Evolutionary conservation across 2,329 filamentous ascomycete genomes (phyloP), one percentile per base, ranked within the genome.

Genomic region (Trichoderma sp.): DNA sequence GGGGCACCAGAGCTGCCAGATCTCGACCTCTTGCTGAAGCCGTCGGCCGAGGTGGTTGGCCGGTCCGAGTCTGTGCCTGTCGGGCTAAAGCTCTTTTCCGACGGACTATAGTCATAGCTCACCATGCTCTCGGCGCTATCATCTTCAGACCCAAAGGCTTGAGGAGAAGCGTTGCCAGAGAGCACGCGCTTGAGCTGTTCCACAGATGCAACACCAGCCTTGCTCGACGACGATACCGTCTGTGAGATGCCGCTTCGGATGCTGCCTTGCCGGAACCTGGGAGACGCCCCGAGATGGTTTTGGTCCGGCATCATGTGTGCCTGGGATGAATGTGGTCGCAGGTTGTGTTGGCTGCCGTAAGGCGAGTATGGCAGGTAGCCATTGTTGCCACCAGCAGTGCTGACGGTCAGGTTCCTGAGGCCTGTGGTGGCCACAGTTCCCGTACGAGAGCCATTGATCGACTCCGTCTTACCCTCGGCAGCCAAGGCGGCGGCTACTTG

Each of bases 381-480:
- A 61, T 78, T 83, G 30, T 78, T 83, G 28, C 43, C 72, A 28
- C 39, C 74, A 16, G 70, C 71, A 1, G 78, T 79, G 72, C 86
- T 88, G 46, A 89, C 83, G n/a, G 85, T 85, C 49, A 91, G 83
- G 70, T 87, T 86, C 71, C 86, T 86, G 59, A 83, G 73, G 76
- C 81, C 73, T 14, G 84, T 85, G 14, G 84, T 86, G 21, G 77
- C 83, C 66, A 83, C 84, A 13, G 87, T 91, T 52, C 87, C 90
- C 1, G 87, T 85, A 71, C 87, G 89, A 3, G 93, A 96, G 26
- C 93, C 93, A 66, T 84, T 91, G 66, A 96, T 81, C 4, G 93
- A 97, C 14, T 87, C 87, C 0, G 91, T 88, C 74, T 90, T 92
- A 74, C 89, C 89, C 60, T 84, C 87, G 67, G 91, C 88, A 69